Evolutionary conservation across 2,329 filamentous ascomycete genomes (phyloP).

Genomic region (Botrytis byssoidea): DNA sequence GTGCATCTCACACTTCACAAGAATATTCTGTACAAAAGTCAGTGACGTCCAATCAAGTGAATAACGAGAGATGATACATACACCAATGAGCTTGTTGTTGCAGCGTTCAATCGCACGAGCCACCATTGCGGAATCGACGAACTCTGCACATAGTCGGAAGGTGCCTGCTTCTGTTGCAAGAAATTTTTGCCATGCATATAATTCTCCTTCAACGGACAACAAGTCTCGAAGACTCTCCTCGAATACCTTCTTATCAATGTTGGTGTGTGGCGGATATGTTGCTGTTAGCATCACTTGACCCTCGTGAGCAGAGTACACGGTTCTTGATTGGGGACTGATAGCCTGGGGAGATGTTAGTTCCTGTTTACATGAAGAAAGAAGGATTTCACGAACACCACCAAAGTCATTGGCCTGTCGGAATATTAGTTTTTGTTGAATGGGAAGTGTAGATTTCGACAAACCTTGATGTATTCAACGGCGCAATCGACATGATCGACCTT

Average conservation of each 20-base stretch:
- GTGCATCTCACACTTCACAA: constrained; percentile 21
- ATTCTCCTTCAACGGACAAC: constrained; percentile 49
- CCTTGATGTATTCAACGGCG: constrained; percentile 34
- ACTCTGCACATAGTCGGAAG: constrained; percentile 53
- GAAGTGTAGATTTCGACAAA: constrained; percentile 10
- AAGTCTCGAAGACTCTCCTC: constrained; percentile 45
- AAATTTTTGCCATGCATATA: constrained; percentile 52
- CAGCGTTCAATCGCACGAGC: constrained; percentile 44
- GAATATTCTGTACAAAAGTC: constrained; percentile 20
- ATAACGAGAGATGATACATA: neutral
- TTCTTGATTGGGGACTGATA: constrained; percentile 29
- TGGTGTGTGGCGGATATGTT: constrained; percentile 36
- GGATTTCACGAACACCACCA: constrained; percentile 24
- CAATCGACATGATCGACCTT: constrained; percentile 28
- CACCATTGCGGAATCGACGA: constrained; percentile 49
- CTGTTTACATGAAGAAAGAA: neutral
- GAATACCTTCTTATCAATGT: constrained; percentile 34
- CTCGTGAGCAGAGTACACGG: constrained; percentile 47
- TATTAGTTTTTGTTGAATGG: neutral
- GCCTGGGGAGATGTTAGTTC: constrained; percentile 35
- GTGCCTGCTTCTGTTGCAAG: constrained; percentile 43
- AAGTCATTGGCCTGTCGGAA: constrained; percentile 35
- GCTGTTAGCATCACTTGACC: constrained; percentile 56
- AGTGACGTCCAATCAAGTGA: neutral
- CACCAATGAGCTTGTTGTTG: constrained; percentile 39